phyloP scores from a whole-genome alignment of 2,329 filamentous ascomycete species.

The Fusarium camptoceras region DNA sequence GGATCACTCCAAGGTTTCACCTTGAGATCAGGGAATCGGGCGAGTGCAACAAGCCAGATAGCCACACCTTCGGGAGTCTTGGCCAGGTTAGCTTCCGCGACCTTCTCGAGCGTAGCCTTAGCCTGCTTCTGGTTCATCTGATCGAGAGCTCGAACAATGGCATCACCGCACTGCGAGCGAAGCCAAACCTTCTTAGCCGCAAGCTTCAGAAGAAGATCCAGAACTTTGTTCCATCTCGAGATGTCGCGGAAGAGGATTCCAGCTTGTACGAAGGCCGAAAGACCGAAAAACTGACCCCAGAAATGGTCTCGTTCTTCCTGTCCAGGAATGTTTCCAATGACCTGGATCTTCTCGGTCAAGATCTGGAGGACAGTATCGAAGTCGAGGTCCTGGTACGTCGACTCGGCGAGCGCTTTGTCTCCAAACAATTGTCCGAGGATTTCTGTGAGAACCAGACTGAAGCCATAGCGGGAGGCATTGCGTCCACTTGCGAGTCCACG shows the following conservation, averaged over 20 bases:
- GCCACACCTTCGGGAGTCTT: slow-evolving; percentile 90
- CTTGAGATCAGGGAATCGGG: slow-evolving; percentile 71
- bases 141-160: slow-evolving; percentile 78
- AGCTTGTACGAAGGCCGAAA: slow-evolving; percentile 87
- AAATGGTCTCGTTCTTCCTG: slow-evolving; percentile 88
- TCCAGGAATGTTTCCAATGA: slow-evolving; percentile 64
- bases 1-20: slow-evolving; percentile 83
- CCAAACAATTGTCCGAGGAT: slow-evolving; percentile 78
- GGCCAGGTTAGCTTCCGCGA: slow-evolving; percentile 74
- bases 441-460: slow-evolving; percentile 89
- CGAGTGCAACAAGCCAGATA: slow-evolving; percentile 81
- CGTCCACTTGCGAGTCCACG: slow-evolving; percentile 89
- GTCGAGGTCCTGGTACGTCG: slow-evolving; percentile 64
- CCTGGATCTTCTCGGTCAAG: slow-evolving; percentile 66
- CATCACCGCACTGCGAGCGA: slow-evolving; percentile 85
- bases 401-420: slow-evolving; percentile 55
- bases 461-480: slow-evolving; percentile 88
- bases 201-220: slow-evolving; percentile 79
- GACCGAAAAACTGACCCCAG: slow-evolving; percentile 87
- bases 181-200: slow-evolving; percentile 89
- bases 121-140: slow-evolving; percentile 70
- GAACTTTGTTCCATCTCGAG: slow-evolving; percentile 72
- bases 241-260: slow-evolving; percentile 73
- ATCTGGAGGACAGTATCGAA: slow-evolving; percentile 67
- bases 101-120: slow-evolving; percentile 69